phyloP scores from a whole-genome alignment of 495 filamentous ascomycete genomes.

The Gamarada debralockiae region DNA sequence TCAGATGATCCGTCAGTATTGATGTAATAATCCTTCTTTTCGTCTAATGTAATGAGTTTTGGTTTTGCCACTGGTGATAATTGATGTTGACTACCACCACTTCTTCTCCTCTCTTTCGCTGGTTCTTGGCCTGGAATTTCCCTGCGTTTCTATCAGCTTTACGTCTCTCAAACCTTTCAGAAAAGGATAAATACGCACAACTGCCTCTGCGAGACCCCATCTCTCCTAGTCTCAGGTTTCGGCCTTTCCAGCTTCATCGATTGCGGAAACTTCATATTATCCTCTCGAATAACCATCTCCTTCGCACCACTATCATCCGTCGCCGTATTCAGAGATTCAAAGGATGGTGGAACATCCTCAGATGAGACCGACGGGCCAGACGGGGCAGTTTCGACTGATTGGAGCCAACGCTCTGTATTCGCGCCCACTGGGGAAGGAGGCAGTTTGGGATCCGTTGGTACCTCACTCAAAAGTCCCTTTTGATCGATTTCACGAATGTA shows the following conservation, averaged over 20 bases:
- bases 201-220: neutral
- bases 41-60: conserved; percentile 4
- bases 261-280: conserved; percentile 38
- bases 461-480: conserved; percentile 20
- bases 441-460: neutral
- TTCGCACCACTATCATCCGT: conserved; percentile 14
- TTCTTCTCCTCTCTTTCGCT: neutral
- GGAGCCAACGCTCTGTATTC: conserved; percentile 10
- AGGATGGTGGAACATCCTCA: conserved; percentile 9
- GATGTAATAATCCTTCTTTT: conserved; percentile 7
- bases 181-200: neutral
- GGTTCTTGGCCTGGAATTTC: neutral
- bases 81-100: neutral
- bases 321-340: conserved; percentile 12
- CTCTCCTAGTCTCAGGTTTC: conserved; percentile 26
- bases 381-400: neutral
- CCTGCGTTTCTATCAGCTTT: neutral
- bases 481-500: conserved; percentile 50
- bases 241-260: conserved; percentile 33
- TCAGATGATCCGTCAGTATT: conserved; percentile 19
- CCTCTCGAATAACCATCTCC: conserved; percentile 22
- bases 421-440: neutral
- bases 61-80: conserved; percentile 1
- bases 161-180: neutral
- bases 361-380: neutral